Percentiles rank a stretch among this genome's conserved stretches.
Conservation (phyloP, 495 filamentous ascomycete genomes). For the Penicillium pancosmium region DNA sequence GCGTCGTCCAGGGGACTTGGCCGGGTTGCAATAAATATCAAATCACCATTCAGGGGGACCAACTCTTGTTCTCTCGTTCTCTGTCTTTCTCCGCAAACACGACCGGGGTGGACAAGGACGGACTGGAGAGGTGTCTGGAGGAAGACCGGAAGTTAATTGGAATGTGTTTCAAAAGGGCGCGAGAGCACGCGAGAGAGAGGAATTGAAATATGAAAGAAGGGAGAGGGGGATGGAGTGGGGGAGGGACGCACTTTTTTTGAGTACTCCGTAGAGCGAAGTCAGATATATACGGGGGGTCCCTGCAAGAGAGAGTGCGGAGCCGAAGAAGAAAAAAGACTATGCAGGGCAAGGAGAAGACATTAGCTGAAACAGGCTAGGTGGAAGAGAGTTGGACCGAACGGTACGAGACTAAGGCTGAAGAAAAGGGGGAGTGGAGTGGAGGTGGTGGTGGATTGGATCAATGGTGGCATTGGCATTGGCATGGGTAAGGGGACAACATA, state of each 20-base stretch:
- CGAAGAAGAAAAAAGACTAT: conserved; percentile 20
- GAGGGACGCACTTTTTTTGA: conserved; percentile 16
- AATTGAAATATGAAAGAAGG: conserved; percentile 3
- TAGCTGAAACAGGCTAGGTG: conserved; percentile 34
- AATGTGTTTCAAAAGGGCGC: not conserved
- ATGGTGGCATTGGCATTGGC: not conserved
- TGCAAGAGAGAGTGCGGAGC: conserved; percentile 24
- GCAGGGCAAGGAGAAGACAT: conserved; percentile 24
- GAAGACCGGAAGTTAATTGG: conserved; percentile 21
- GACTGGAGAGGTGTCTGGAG: conserved; percentile 34
- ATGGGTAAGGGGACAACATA: not conserved
- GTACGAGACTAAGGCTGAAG: conserved; percentile 33
- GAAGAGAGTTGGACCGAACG: conserved; percentile 12
- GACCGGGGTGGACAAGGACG: conserved; percentile 21
- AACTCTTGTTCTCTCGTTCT: not conserved
- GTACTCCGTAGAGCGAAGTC: conserved; percentile 32
- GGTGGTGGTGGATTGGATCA: not conserved
- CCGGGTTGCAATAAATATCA: conserved; percentile 8
- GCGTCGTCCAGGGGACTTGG: conserved; percentile 4
- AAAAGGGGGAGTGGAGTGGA: conserved; percentile 33
- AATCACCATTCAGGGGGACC: conserved; percentile 21
- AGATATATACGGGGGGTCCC: conserved; percentile 26
- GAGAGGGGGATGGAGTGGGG: not conserved
- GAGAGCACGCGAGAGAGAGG: conserved; percentile 10
- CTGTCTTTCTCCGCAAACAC: conserved; percentile 4